Evolutionary conservation across 805 yeast species (phyloP).

Genomic region (Cyberlindnera sargentensis): DNA sequence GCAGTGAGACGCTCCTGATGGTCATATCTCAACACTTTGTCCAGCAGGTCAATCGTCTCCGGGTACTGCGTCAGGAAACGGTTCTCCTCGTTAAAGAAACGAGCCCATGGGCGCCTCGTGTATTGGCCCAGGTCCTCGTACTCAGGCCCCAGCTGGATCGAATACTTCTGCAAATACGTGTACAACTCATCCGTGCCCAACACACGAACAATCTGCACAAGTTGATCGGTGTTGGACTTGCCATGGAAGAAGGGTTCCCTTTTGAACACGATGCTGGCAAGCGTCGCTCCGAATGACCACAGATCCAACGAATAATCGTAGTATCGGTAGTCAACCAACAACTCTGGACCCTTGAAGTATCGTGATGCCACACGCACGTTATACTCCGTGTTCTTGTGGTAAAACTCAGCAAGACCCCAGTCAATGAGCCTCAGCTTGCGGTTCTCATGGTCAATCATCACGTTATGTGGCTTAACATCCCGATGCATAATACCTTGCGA

Average conservation of each 20-base stretch:
- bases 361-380: slow-evolving; percentile 92
- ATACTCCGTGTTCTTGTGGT: slow-evolving; percentile 82
- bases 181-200: slow-evolving; percentile 79
- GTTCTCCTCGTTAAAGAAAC: slow-evolving; percentile 63
- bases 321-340: slow-evolving; percentile 75
- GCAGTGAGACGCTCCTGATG: slow-evolving; percentile 88
- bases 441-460: slow-evolving; percentile 82
- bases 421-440: slow-evolving; percentile 74
- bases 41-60: slow-evolving; percentile 73
- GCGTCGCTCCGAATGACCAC: slow-evolving; percentile 92
- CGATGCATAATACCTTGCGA: slow-evolving; percentile 95
- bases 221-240: slow-evolving; percentile 81
- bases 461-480: slow-evolving; percentile 93
- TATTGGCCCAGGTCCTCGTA: slow-evolving; percentile 50
- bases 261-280: slow-evolving; percentile 84
- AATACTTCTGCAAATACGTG: slow-evolving; percentile 63
- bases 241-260: slow-evolving; percentile 93
- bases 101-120: slow-evolving; percentile 57
- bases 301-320: slow-evolving; percentile 89
- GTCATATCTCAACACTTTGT: slow-evolving; percentile 72
- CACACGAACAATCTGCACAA: slow-evolving; percentile 82
- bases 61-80: slow-evolving; percentile 47
- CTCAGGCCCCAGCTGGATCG: slow-evolving; percentile 62
- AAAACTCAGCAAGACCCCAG: slow-evolving; percentile 95
- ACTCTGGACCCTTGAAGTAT: slow-evolving; percentile 90